A percentile compares a stretch with the other conserved stretches of the same genome.
These are phyloP conservation scores for Solanum piurae DNA, from an alignment of 257 asterid species.

Conservation along the genomic window DNA sequence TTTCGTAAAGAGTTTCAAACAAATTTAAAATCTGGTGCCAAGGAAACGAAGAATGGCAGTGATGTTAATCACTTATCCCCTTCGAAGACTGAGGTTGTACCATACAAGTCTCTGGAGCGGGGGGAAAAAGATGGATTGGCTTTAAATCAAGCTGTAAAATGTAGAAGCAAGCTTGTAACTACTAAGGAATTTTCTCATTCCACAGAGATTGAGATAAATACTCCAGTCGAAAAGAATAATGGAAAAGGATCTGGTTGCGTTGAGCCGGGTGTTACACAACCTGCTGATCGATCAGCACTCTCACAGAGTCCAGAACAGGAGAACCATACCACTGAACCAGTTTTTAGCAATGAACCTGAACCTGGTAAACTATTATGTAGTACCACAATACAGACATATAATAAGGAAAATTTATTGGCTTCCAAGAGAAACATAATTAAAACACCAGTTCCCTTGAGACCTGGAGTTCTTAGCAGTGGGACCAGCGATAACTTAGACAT, in stretches of 20 bases:
- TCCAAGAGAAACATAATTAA: background rate
- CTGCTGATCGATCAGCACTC: conserved; percentile 5
- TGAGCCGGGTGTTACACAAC: conserved; percentile 1
- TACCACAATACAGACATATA: background rate
- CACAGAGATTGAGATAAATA: conserved; percentile 9
- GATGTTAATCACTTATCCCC: conserved; percentile 8
- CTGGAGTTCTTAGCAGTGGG: background rate
- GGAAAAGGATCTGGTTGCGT: conserved; percentile 16
- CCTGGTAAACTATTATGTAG: background rate
- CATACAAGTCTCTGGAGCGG: conserved; percentile 10
- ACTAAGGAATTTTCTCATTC: conserved; percentile 4
- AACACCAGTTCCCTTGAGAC: background rate
- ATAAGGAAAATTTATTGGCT: background rate
- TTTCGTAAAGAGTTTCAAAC: conserved; percentile 30
- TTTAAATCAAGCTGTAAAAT: background rate
- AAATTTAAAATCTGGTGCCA: conserved; percentile 3
- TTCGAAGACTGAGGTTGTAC: conserved; percentile 3
- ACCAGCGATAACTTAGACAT: conserved; percentile 8
- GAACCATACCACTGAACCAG: background rate
- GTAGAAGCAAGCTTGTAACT: conserved; percentile 8
- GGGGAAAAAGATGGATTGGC: background rate
- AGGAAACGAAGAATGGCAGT: conserved; percentile 10
- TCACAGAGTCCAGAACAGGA: conserved; percentile 6
- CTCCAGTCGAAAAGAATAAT: conserved; percentile 2
- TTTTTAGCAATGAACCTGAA: conserved; percentile 3